Evolutionary conservation across 148 eudicot species (phyloP).

Genomic region (Rhododendron henanense): DNA sequence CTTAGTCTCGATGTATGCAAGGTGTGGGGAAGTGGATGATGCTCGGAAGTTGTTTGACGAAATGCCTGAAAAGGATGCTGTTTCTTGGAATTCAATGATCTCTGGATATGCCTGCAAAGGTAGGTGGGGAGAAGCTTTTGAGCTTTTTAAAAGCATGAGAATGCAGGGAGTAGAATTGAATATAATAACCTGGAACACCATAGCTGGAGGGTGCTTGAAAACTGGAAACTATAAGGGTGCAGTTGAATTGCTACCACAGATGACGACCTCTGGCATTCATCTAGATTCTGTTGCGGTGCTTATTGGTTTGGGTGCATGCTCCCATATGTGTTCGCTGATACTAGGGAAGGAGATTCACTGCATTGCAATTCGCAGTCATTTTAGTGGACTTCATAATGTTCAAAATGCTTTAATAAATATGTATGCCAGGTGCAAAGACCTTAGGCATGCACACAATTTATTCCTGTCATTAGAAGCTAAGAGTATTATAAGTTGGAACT

Average conservation of each 20-base stretch:
- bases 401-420: conserved; percentile 71
- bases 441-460: conserved; percentile 51
- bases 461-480: conserved; percentile 45
- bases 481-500: conserved; percentile 70
- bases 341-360: conserved; percentile 78
- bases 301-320: conserved; percentile 67
- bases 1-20: conserved; percentile 70
- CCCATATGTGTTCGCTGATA: conserved; percentile 43
- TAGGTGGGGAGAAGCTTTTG: conserved; percentile 59
- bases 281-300: conserved; percentile 68
- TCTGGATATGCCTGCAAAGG: conserved; percentile 60
- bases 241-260: conserved; percentile 47
- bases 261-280: conserved; percentile 32
- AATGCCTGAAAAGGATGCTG: conserved; percentile 47
- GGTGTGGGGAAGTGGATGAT: conserved; percentile 63
- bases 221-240: conserved; percentile 52
- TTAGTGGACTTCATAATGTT: conserved; percentile 44
- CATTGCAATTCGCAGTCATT: conserved; percentile 47
- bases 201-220: conserved; percentile 71
- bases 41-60: conserved; percentile 58
- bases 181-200: conserved; percentile 69
- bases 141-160: conserved; percentile 50
- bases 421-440: conserved; percentile 75
- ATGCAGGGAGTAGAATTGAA: conserved; percentile 36
- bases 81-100: conserved; percentile 82